Conservation (phyloP, 2,329 filamentous ascomycete species). For the Chalaropsis ovoidea region DNA sequence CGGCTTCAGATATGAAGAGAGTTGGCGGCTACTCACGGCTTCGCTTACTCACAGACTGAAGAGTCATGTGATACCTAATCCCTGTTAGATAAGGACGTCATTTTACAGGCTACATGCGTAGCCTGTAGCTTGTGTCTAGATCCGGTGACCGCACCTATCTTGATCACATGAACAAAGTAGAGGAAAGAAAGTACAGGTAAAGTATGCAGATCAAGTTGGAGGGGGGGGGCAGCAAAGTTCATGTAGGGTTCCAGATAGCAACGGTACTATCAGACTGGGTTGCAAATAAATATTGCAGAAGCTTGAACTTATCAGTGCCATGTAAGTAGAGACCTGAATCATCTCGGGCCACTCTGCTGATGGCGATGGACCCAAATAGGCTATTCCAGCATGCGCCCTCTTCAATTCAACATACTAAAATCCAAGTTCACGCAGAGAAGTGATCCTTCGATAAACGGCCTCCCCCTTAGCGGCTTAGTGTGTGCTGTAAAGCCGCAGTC, state of each 20-base stretch:
- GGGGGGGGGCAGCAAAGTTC: too few species aligned
- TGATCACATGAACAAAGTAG: neutral
- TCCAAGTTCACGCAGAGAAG: conserved; percentile 3
- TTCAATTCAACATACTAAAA: neutral
- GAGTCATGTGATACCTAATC: conserved; percentile 5
- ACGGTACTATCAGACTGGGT: too few species aligned
- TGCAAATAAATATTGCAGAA: too few species aligned
- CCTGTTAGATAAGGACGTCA: conserved; percentile 2
- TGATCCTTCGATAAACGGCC: neutral
- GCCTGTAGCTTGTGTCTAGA: conserved; percentile 3
- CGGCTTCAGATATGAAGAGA: neutral
- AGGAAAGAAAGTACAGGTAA: neutral
- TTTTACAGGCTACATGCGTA: neutral
- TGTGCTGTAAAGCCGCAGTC: conserved; percentile 8
- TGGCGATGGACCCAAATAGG: too few species aligned
- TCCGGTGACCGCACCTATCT: neutral
- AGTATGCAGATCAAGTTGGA: neutral
- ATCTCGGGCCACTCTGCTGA: too few species aligned
- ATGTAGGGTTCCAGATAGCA: too few species aligned
- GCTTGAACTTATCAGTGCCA: too few species aligned
- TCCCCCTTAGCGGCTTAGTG: conserved; percentile 10
- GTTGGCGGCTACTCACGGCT: conserved; percentile 13
- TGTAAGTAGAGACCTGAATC: too few species aligned
- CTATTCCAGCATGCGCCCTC: neutral
- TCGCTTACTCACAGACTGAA: neutral